Percentiles rank a stretch among this genome's conserved stretches.
These are phyloP conservation scores for Petasospora rhodanensis DNA, from an alignment of 1,139 yeast genomes.

Conservation along the genomic window DNA sequence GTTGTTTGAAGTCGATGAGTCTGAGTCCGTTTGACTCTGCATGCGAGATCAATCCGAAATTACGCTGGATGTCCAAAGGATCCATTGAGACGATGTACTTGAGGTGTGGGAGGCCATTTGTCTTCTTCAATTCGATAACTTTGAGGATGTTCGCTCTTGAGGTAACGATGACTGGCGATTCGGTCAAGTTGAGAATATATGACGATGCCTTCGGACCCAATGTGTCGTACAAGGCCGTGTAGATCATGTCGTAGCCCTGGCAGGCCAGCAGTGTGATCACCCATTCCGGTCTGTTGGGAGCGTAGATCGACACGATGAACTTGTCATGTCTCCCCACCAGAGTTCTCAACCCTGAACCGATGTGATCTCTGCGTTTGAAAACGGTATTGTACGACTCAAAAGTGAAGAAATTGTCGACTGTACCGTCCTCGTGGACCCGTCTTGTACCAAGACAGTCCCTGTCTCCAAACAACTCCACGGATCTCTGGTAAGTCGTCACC, in stretches of 20 bases:
- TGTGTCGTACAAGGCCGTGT: conserved; percentile 61
- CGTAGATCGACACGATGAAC: conserved; percentile 51
- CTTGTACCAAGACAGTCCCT: conserved; percentile 37
- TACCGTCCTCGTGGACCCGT: conserved; percentile 22
- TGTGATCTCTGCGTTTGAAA: conserved; percentile 38
- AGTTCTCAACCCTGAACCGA: conserved; percentile 59
- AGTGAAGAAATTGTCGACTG: conserved; percentile 34
- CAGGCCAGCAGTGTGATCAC: conserved; percentile 54
- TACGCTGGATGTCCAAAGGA: conserved; percentile 36
- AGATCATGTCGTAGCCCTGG: conserved; percentile 43
- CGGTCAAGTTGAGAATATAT: conserved; percentile 53
- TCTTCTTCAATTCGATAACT: conserved; percentile 36
- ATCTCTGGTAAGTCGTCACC: conserved; percentile 32
- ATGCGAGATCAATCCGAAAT: conserved; percentile 24
- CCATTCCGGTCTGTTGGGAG: conserved; percentile 60
- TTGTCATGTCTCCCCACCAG: conserved; percentile 32
- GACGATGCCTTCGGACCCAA: conserved; percentile 56
- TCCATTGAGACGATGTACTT: conserved; percentile 51
- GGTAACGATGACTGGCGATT: conserved; percentile 40
- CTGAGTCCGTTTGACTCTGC: conserved; percentile 31
- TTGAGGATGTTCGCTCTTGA: conserved; percentile 39
- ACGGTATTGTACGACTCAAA: conserved; percentile 45
- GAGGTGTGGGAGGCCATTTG: conserved; percentile 31
- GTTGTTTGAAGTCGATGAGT: conserved; percentile 46
- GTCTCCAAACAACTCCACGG: conserved; percentile 28